Evolutionary conservation across 2,329 filamentous ascomycete genomes (phyloP).

Genomic region (Clathrospora elynae): DNA sequence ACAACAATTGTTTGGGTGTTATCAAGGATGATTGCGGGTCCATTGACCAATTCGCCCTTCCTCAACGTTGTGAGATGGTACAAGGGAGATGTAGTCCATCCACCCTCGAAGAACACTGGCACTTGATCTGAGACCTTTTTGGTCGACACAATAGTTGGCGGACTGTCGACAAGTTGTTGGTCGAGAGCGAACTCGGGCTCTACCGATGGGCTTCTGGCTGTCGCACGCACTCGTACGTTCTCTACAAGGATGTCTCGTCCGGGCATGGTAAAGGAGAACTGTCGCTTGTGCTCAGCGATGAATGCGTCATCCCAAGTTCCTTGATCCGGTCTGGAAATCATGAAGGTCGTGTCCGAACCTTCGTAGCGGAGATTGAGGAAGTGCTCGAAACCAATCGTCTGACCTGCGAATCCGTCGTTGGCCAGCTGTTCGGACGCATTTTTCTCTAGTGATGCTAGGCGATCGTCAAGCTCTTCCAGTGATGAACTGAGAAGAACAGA

Average conservation of each 20-base stretch:
- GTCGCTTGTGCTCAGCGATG: constrained; percentile 46
- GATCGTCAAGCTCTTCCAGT: constrained; percentile 4
- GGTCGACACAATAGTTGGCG: constrained; percentile 10
- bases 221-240: constrained; percentile 52
- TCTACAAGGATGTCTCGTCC: constrained; percentile 51
- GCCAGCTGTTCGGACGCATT: constrained; percentile 64
- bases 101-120: constrained; percentile 32
- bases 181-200: constrained; percentile 16
- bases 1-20: constrained; percentile 56
- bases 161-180: constrained; percentile 21
- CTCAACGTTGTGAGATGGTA: constrained; percentile 29
- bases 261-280: constrained; percentile 52
- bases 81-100: constrained; percentile 25
- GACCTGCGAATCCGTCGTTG: constrained; percentile 67
- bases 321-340: constrained; percentile 44
- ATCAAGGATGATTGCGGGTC: constrained; percentile 46
- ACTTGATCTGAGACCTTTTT: no score
- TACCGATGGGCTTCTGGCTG: constrained; percentile 12
- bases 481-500: constrained; percentile 34
- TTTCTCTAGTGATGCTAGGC: constrained; percentile 68
- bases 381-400: constrained; percentile 32
- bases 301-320: constrained; percentile 48
- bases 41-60: constrained; percentile 26
- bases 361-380: constrained; percentile 54
- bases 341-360: constrained; percentile 53